Percentiles rank a stretch among this genome's conserved stretches.
Conservation (phyloP, 768 basidiomycete genomes). For the Neoboletus magnificus region DNA sequence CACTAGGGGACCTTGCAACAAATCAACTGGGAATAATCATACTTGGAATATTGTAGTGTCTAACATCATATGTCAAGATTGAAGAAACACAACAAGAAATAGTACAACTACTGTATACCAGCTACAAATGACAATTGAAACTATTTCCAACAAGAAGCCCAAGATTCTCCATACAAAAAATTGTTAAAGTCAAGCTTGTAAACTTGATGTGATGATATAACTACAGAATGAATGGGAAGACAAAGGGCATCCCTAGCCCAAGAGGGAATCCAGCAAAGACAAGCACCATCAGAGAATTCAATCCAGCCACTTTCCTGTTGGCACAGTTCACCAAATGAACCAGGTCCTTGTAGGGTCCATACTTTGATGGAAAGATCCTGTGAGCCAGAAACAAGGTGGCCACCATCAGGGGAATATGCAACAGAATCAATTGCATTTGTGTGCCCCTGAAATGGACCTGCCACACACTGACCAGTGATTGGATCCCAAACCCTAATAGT, state of each 20-base stretch:
- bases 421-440: neutral
- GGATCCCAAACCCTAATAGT: slow-evolving; percentile 22
- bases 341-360: neutral
- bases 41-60: too few species aligned
- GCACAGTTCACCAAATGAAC: neutral
- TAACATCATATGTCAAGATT: neutral
- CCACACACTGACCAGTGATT: slow-evolving; percentile 14
- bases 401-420: neutral
- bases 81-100: neutral
- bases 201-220: neutral
- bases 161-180: neutral
- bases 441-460: slow-evolving; percentile 20
- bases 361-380: neutral
- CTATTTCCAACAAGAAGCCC: neutral
- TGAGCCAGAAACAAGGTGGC: neutral
- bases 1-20: too few species aligned
- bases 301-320: neutral
- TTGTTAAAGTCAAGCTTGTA: neutral
- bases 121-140: neutral
- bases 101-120: too few species aligned
- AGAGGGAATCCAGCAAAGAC: neutral
- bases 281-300: neutral
- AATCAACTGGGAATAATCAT: too few species aligned
- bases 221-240: neutral
- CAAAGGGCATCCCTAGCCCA: neutral